Percentiles rank a stretch among this genome's conserved stretches.
Evolutionary conservation across 2,329 filamentous ascomycete genomes (phyloP).

Genomic region (Pseudocercospora crystallina): DNA sequence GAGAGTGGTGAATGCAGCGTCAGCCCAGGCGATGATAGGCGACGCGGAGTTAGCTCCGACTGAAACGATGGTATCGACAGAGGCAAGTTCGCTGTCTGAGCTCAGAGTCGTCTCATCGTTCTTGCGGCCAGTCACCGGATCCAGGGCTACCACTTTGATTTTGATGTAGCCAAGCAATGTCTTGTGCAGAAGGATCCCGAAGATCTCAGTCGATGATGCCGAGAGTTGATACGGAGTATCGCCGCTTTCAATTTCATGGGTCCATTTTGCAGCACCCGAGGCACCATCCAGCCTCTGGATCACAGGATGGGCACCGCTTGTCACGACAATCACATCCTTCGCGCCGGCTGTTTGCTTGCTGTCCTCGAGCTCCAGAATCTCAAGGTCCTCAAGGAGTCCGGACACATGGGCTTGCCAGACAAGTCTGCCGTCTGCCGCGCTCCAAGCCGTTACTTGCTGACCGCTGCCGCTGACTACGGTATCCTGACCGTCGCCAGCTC

Average conservation of each 20-base stretch:
- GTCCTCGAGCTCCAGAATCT: conserved; percentile 72
- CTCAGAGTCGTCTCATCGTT: conserved; percentile 69
- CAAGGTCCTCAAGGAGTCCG: conserved; percentile 65
- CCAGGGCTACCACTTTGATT: conserved; percentile 72
- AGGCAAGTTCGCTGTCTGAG: conserved; percentile 71
- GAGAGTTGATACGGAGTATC: conserved; percentile 75
- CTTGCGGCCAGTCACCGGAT: conserved; percentile 70
- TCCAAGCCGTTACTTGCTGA: conserved; percentile 73
- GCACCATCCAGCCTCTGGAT: conserved; percentile 72
- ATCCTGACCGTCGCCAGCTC: conserved; percentile 75
- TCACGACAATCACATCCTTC: conserved; percentile 72
- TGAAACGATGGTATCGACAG: conserved; percentile 65
- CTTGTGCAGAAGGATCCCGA: conserved; percentile 72
- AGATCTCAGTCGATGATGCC: conserved; percentile 67
- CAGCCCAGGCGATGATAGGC: conserved; percentile 74
- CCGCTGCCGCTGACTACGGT: conserved; percentile 74
- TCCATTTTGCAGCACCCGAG: conserved; percentile 76
- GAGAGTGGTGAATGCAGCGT: conserved; percentile 60
- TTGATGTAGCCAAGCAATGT: conserved; percentile 67
- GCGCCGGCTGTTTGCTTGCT: conserved; percentile 35
- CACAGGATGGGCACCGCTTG: conserved; percentile 56
- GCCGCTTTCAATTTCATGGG: conserved; percentile 63
- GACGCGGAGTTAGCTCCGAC: conserved; percentile 74
- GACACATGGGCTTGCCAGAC: conserved; percentile 68
- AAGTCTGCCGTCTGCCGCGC: conserved; percentile 75